Conservation (phyloP, 176 grass and related monocot species). For the Stipa capillata region DNA sequence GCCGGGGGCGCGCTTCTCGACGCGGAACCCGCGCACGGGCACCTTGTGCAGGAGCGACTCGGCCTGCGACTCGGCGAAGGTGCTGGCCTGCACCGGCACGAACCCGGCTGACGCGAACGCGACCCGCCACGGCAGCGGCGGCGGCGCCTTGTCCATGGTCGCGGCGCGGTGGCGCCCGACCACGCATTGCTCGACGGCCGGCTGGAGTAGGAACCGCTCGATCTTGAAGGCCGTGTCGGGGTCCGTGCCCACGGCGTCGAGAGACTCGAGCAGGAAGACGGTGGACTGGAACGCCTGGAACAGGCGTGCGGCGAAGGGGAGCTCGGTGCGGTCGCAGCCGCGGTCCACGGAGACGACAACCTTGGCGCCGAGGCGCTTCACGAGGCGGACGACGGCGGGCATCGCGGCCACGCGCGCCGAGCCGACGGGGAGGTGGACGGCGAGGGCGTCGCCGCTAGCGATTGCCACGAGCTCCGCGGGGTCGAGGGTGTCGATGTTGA, state of each 20-base stretch:
- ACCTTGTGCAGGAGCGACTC: conserved; percentile 71
- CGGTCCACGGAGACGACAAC: conserved; percentile 77
- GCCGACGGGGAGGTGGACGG: conserved; percentile 70
- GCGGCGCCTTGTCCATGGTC: conserved; percentile 28
- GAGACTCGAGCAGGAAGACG: conserved; percentile 61
- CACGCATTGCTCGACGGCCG: conserved; percentile 52
- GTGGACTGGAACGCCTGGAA: conserved; percentile 68
- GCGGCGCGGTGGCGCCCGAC: conserved; percentile 42
- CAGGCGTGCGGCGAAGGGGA: conserved; percentile 64
- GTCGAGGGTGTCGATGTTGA: conserved; percentile 65
- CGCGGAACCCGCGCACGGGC: conserved; percentile 66
- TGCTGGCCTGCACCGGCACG: conserved; percentile 60
- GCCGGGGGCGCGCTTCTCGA: conserved; percentile 64
- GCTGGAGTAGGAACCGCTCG: conserved; percentile 64
- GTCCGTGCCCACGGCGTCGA: conserved; percentile 57
- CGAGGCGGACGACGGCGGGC: conserved; percentile 52
- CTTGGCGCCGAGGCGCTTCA: conserved; percentile 62
- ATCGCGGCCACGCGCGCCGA: conserved; percentile 37
- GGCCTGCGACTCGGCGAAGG: conserved; percentile 79
- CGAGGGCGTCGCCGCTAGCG: conserved; percentile 39
- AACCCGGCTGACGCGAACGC: conserved; percentile 65
- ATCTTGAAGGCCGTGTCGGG: conserved; percentile 48
- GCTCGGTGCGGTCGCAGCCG: conserved; percentile 63
- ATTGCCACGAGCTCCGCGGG: conserved; percentile 37
- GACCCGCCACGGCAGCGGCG: conserved; percentile 28